Base-by-base conservation (phyloP, 495 filamentous ascomycete genomes). In the Talaromyces nanjingensis region DNA sequence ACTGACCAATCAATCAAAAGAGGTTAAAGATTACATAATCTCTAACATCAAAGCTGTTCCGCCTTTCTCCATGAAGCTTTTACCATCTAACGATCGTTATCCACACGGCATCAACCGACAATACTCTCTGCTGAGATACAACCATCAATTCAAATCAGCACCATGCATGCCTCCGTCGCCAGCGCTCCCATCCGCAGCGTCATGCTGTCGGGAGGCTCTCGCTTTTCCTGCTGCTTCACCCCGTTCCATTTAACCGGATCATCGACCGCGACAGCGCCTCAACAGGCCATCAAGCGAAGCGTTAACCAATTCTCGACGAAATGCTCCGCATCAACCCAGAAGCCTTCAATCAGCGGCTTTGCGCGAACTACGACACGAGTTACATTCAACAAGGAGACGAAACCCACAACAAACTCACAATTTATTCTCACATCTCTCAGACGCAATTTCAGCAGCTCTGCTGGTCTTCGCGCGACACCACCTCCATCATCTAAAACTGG, bases 401-500 rank as follows among this genome's bases (percentile, higher is more conserved):
- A 16, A n/a, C 59, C 33, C 14, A 24, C 33, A 47, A 24, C 33
- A 47, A 24, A 42, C n/a, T 29, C 59, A 45, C 34, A 29, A 39
- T 16, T 31, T 25, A 56, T 34, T 16, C 29, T 62, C 60, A 34
- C 60, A 62, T 34, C 24, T 39, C 12, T 49, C 42, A 29, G 20
- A 33, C 60, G 60, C 3, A 52, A 9, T 20, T 62, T 62, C 12
- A 53, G 39, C 39, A 22, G 24, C 5, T 62, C 60, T 33, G 27
- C 71, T 14, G 76, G 74, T 59, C 66, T 80, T 25, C 71, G 76
- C 24, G 62, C 76, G 18, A 72, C 24, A 24, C 14, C 78, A 29
- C 71, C 79, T 24, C 42, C 65, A 16, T 63, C 74, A 27, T 63
- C 76, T 11, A n/a, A 59, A 0, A 33, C 33, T 7, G 66, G 68